Percentiles rank a stretch among this genome's conserved stretches.
Conservation (phyloP, 306 rosid species). For the Dalbergia oliveri region DNA sequence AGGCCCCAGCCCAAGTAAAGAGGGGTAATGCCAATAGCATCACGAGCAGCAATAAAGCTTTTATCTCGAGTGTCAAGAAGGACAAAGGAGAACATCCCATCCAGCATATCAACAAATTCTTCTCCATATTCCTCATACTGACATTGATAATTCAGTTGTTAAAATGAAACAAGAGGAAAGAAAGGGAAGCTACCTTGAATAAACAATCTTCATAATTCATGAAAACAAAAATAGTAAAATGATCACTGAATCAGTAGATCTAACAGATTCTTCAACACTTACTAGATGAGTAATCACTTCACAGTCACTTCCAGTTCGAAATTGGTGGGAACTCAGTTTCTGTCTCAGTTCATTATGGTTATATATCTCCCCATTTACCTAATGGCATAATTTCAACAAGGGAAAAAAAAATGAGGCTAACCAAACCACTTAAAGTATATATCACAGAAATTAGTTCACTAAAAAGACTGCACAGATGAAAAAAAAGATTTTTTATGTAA, state of each 20-base stretch:
- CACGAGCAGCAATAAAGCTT: conserved; percentile 91
- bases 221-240: conserved; percentile 7
- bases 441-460: not conserved
- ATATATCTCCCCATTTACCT: conserved; percentile 99
- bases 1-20: conserved; percentile 98
- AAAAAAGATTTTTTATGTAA: no score
- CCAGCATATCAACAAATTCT: conserved; percentile 90
- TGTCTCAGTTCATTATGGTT: conserved; percentile 79
- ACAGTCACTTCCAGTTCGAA: conserved; percentile 94
- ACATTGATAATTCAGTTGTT: conserved; percentile 41
- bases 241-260: conserved; percentile 2
- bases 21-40: conserved; percentile 91
- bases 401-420: conserved; percentile 30
- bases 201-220: conserved; percentile 9
- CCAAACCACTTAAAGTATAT: conserved; percentile 24
- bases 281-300: conserved; percentile 99
- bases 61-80: conserved; percentile 89
- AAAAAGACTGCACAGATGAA: not conserved
- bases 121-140: conserved; percentile 98
- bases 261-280: conserved; percentile 55
- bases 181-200: not conserved
- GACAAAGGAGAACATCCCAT: conserved; percentile 95
- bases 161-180: not conserved
- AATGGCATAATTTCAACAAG: conserved; percentile 41
- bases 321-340: conserved; percentile 75